These are phyloP conservation scores for Beauveria bassiana DNA, from an alignment of 2,329 filamentous ascomycete species.

Conservation along the genomic window DNA sequence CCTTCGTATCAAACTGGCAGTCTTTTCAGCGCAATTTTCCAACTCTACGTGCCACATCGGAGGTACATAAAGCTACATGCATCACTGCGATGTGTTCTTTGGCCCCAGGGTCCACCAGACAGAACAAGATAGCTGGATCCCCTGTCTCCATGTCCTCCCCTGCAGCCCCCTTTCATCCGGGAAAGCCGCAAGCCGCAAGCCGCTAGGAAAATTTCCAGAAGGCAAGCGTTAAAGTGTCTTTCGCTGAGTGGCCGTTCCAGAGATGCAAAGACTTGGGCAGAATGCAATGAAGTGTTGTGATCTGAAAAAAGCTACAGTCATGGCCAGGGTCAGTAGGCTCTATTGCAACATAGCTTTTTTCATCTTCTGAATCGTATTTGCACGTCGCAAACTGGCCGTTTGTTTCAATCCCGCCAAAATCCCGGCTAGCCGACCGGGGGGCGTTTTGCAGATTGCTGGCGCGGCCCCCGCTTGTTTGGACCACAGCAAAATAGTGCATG, in stretches of 20 bases:
- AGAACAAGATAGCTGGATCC: not conserved
- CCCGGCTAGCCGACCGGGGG: not conserved
- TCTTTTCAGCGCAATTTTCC: not conserved
- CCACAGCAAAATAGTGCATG: not conserved
- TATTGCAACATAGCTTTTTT: constrained; percentile 1
- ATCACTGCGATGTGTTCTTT: not conserved
- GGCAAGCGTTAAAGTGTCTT: not conserved
- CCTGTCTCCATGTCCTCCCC: constrained; percentile 3
- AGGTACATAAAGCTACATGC: constrained; percentile 6
- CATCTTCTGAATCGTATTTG: not conserved
- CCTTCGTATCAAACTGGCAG: not conserved
- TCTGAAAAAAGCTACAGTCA: not conserved
- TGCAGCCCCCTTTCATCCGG: constrained; percentile 4
- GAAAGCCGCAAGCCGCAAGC: not conserved
- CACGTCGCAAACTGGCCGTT: not conserved
- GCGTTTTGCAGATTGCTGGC: not conserved
- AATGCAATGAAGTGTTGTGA: not conserved
- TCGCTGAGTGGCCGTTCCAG: not conserved
- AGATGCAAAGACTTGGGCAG: not conserved
- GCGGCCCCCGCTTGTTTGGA: not conserved
- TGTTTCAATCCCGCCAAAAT: constrained; percentile 6
- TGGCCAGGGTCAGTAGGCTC: not conserved
- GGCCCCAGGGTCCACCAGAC: not conserved
- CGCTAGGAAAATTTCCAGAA: not conserved
- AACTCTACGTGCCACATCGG: constrained; percentile 4